phyloP scores from a whole-genome alignment of 192 early-diverging fungal species.

The Coemansia sp. region DNA sequence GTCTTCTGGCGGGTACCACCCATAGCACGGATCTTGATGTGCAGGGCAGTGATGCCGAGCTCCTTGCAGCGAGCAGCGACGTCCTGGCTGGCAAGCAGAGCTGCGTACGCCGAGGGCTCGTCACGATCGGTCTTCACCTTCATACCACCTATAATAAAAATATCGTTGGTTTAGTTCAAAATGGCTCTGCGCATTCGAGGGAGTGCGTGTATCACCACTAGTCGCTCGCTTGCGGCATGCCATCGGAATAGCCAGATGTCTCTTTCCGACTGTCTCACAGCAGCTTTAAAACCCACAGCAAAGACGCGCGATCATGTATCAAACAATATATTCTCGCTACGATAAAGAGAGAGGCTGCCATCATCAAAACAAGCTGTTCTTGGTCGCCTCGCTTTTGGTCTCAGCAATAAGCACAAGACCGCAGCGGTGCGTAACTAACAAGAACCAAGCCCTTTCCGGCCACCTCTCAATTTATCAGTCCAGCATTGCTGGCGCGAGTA shows the following conservation, averaged over 20 bases:
- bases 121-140: slow-evolving; percentile 99
- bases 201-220: slow-evolving; percentile 72
- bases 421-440: slow-evolving; percentile 8
- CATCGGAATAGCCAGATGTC: not conserved
- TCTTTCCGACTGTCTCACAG: slow-evolving; percentile 12
- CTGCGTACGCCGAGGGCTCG: slow-evolving; percentile 99
- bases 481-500: slow-evolving; percentile 5
- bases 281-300: slow-evolving; percentile 50
- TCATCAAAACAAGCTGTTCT: not conserved
- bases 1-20: slow-evolving; percentile 99
- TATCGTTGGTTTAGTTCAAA: not conserved
- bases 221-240: slow-evolving; percentile 53
- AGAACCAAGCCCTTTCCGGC: slow-evolving; percentile 1
- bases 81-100: slow-evolving; percentile 99
- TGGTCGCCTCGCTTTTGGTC: not conserved
- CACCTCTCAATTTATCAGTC: not conserved
- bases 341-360: not conserved
- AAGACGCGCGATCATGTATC: slow-evolving; percentile 24
- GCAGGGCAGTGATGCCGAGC: slow-evolving; percentile 98
- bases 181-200: slow-evolving; percentile 42
- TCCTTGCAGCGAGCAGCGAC: slow-evolving; percentile 98
- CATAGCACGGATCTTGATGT: slow-evolving; percentile 99
- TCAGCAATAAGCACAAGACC: not conserved
- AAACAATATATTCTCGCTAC: not conserved
- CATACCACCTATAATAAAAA: slow-evolving; percentile 88